These are phyloP conservation scores for Terfezia claveryi DNA, from an alignment of 495 filamentous ascomycete species.

Conservation along the genomic window DNA sequence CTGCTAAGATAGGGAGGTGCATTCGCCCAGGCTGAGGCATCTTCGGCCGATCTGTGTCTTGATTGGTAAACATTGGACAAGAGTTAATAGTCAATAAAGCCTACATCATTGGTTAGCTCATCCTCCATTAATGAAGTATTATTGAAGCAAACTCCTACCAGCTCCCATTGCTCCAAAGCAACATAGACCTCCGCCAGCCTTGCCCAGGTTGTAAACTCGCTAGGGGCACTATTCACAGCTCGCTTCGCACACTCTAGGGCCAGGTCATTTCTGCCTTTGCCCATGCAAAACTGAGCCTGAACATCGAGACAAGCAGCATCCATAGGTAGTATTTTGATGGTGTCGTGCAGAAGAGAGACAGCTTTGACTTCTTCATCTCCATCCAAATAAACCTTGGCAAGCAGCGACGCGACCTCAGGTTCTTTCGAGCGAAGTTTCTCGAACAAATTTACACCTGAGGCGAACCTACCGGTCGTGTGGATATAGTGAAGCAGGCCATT, in stretches of 20 bases:
- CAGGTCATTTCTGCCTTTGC: conserved; percentile 65
- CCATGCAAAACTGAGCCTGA: conserved; percentile 78
- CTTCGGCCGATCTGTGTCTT: conserved; percentile 85
- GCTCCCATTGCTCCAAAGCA: conserved; percentile 76
- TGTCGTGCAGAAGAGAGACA: conserved; percentile 66
- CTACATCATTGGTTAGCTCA: conserved; percentile 14
- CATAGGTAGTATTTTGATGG: conserved; percentile 78
- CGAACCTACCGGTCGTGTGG: conserved; percentile 78
- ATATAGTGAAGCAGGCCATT: conserved; percentile 90
- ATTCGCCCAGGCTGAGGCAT: conserved; percentile 81
- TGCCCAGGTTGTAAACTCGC: conserved; percentile 94
- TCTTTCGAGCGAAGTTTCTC: conserved; percentile 83
- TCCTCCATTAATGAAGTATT: background rate
- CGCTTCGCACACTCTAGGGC: conserved; percentile 85
- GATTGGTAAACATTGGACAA: conserved; percentile 98
- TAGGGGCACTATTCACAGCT: conserved; percentile 80
- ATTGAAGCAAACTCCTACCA: conserved; percentile 13
- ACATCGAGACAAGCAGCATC: conserved; percentile 86
- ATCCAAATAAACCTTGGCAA: conserved; percentile 72
- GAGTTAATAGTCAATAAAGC: conserved; percentile 93
- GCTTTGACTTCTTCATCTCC: conserved; percentile 93
- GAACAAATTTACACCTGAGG: conserved; percentile 93
- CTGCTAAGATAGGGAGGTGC: conserved; percentile 62
- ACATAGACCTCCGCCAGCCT: conserved; percentile 82
- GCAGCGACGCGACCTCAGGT: conserved; percentile 77